Evolutionary conservation across 495 filamentous ascomycete genomes (phyloP), one percentile per base, ranked within the genome.

Genomic region (Astrocystis sublimbata): DNA sequence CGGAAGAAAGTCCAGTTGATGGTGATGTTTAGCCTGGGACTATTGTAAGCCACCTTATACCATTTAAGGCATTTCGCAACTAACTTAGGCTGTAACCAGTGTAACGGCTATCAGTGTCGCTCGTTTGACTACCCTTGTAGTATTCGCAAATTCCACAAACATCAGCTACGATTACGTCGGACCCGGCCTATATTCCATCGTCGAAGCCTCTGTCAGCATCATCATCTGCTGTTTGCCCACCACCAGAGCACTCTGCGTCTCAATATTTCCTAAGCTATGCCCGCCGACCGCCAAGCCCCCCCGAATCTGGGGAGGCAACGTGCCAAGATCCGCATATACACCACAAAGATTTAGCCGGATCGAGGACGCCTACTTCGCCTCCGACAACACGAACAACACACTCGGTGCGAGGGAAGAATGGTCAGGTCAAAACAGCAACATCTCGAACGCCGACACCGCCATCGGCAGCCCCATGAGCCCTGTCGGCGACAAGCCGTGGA

Each of bases 21-120:
- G 10, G 57, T 76, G 61, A 81, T 81, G 76, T 81, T 81, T 64
- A 71, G 69, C 33, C 60, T 81, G 12, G 78, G 78, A 38, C 68
- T 76, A 38, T 77, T 79, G 68, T 71, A 56, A 40, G 68, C 35
- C 3, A 2, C 12, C 19, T 23, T 6, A 0, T 21, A 15, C 30
- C 15, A 26, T 10, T 26, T 4, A 13, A 50, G 3, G 10, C 10
- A 1, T 2, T 19, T 8, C 10, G 15, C 23, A 4, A 15, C 54
- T 38, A 26, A 28, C 40, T n/a, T 30, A 62, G 62, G 62, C 15
- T 55, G 6, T 23, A 26, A 13, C 33, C 19, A 71, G 68, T 58
- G 73, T 76, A 61, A 68, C 77, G 4, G 65, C 73, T 42, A 74
- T 76, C 31, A 75, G 75, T 58, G 71, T 75, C 23, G 58, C 74